Base-by-base conservation (phyloP, 2,329 filamentous ascomycete genomes). In the Cryphonectria radicalis region DNA sequence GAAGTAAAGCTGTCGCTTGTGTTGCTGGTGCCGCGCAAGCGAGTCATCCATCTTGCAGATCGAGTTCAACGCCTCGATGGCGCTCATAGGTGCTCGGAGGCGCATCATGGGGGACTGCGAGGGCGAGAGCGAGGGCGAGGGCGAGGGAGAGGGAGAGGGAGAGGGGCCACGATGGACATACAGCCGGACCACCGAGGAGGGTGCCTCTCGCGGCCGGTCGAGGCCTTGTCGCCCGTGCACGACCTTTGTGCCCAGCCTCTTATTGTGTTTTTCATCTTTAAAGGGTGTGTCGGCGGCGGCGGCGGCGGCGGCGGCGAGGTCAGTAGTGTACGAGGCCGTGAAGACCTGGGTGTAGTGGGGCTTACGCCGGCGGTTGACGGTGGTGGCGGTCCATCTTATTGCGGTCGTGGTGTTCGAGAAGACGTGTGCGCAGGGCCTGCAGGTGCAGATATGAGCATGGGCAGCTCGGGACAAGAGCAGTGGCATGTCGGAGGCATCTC, bases 281-380 rank as follows among this genome's bases (percentile, higher is more conserved):
- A 81, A 78, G 40, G 84, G 82, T 7, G 88, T 87, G 78, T 94
- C 92, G 42, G 88, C 82, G 3, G 91, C 82, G 14, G 90, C 86
- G 3, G 91, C 82, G 14, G 90, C 86, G 1, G 90, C 91, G 2
- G 89, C 88, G 6, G 89, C 90, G 76, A 92, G 87, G 68, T 91
- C 86, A 46, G 89, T 88, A 37, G 91, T 91, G 77, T 93, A 93
- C 78, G 87, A 88, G 55, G 91, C 88, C 35, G 91, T 92, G 77
- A 91, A 85, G 72, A 90, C 74, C 80, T 90, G 83, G 80, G 85
- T 81, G 76, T 84, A 79, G 57, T 83, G 84, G 60, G 85, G 79
- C 74, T 85, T 86, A 68, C 86, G 85, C 76, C 83, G 84, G 67
- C 84, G 65, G 55, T 8, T 50, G 35, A 37, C 42, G 28, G 65